phyloP scores from a whole-genome alignment of 1,284 basidiomycete species.

The Apiotrichum akiyoshidainum region DNA sequence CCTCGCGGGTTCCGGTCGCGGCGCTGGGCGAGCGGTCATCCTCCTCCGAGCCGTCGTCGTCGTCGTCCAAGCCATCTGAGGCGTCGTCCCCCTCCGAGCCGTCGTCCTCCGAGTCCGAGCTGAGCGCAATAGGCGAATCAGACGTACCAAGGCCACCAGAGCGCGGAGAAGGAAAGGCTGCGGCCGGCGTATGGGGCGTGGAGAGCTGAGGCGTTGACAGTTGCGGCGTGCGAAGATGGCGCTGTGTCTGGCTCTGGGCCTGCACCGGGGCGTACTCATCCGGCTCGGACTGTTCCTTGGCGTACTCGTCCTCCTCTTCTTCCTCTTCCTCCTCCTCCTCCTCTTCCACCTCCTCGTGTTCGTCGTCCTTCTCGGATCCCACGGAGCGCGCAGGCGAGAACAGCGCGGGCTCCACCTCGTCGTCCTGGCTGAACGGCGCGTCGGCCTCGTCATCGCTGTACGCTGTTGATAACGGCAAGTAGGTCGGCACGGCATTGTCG shows the following conservation, averaged over 20 bases:
- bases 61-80: neutral
- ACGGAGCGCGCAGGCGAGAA: too few relatives aligned
- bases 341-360: neutral
- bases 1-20: neutral
- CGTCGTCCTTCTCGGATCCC: constrained; percentile 4
- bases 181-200: neutral
- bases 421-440: constrained; percentile 2
- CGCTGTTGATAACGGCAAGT: too few relatives aligned
- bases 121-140: neutral
- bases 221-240: neutral
- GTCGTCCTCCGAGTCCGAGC: constrained; percentile 3
- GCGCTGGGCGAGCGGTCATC: neutral
- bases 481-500: too few relatives aligned
- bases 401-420: neutral
- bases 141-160: neutral
- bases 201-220: neutral
- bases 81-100: constrained; percentile 12
- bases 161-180: neutral
- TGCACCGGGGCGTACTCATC: constrained; percentile 1
- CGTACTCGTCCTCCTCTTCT: constrained; percentile 1
- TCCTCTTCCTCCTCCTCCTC: constrained; percentile 3
- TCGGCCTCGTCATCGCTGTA: constrained; percentile 1
- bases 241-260: neutral
- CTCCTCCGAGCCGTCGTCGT: neutral
- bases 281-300: constrained; percentile 5